A percentile compares a stretch with the other conserved stretches of the same genome.
phyloP scores from a whole-genome alignment of 371 early-diverging fungal species.

The Lichtheimia corymbifera region DNA sequence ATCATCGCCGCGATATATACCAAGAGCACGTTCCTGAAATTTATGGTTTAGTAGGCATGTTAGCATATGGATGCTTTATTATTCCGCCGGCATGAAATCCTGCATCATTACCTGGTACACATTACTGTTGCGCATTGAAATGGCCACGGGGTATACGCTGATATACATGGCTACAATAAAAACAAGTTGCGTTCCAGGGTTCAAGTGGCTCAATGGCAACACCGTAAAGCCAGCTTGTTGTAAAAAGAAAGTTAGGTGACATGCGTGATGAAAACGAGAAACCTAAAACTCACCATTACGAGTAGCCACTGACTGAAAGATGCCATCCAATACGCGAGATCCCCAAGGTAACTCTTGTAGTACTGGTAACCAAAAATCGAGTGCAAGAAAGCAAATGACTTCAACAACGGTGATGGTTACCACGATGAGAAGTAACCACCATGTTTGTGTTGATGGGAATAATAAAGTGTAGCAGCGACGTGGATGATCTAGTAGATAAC shows the following conservation, averaged over 20 bases:
- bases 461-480: constrained; percentile 48
- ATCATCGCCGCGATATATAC: constrained; percentile 40
- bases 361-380: constrained; percentile 51
- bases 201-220: constrained; percentile 37
- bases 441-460: constrained; percentile 48
- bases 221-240: constrained; percentile 46
- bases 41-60: not conserved
- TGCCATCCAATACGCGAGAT: constrained; percentile 44
- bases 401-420: constrained; percentile 40
- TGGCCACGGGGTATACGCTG: constrained; percentile 54
- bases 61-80: not conserved
- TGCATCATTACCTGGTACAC: constrained; percentile 42
- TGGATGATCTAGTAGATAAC: constrained; percentile 47
- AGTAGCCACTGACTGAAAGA: constrained; percentile 52
- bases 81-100: not conserved
- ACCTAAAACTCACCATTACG: constrained; percentile 36
- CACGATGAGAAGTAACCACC: constrained; percentile 47
- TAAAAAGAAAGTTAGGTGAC: not conserved
- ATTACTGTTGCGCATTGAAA: constrained; percentile 55
- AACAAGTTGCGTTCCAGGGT: constrained; percentile 45
- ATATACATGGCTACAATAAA: constrained; percentile 58
- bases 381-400: constrained; percentile 37
- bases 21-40: constrained; percentile 46
- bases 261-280: not conserved
- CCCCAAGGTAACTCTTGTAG: constrained; percentile 38